phyloP scores from a whole-genome alignment of 179 eudicot species.

The Gypsophila paniculata region DNA sequence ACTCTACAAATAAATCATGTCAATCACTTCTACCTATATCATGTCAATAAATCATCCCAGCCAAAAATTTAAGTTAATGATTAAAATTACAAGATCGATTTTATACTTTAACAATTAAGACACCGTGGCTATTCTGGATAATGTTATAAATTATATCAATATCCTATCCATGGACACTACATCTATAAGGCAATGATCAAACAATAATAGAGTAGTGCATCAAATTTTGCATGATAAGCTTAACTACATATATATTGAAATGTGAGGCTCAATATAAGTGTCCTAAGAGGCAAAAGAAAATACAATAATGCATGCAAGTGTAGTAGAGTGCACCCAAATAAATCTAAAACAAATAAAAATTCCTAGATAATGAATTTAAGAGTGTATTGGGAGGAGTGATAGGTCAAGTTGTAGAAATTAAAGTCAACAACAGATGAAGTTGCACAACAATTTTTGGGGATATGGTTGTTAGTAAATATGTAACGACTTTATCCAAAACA shows the following conservation, averaged over 20 bases:
- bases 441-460: not conserved
- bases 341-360: not conserved
- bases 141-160: too few relatives aligned
- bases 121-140: too few relatives aligned
- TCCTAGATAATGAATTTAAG: not conserved
- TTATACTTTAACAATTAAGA: too few relatives aligned
- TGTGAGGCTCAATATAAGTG: not conserved
- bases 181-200: too few relatives aligned
- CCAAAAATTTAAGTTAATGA: too few relatives aligned
- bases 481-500: slow-evolving; percentile 17
- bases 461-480: not conserved
- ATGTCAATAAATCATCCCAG: too few relatives aligned
- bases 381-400: not conserved
- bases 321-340: too few relatives aligned
- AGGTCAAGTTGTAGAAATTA: not conserved
- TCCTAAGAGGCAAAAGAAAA: not conserved
- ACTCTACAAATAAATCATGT: too few relatives aligned
- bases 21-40: too few relatives aligned
- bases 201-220: too few relatives aligned
- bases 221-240: not conserved
- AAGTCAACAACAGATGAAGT: slow-evolving; percentile 4
- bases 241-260: not conserved
- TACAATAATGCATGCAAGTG: not conserved
- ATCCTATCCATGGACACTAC: too few relatives aligned
- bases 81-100: too few relatives aligned